These are phyloP conservation scores for Ascochyta koolunga DNA, from an alignment of 2,329 filamentous ascomycete species.

Conservation along the genomic window DNA sequence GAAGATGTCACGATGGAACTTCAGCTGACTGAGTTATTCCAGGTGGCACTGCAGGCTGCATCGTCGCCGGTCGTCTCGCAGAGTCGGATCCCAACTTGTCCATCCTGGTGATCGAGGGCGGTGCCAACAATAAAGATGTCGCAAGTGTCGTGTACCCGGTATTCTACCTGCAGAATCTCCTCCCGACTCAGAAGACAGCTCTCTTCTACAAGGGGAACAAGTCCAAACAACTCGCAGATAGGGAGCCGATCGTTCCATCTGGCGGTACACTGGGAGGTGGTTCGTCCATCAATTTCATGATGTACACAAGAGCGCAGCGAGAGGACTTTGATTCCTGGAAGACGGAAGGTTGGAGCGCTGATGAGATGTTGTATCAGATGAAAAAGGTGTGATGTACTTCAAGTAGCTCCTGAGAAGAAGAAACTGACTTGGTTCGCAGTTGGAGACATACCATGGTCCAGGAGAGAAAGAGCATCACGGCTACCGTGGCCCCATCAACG, in stretches of 20 bases:
- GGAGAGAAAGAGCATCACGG: slow-evolving; percentile 58
- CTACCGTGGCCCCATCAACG: slow-evolving; percentile 59
- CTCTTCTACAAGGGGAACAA: slow-evolving; percentile 60
- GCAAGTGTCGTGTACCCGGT: slow-evolving; percentile 60
- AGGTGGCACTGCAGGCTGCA: slow-evolving; percentile 50
- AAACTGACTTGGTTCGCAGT: slow-evolving; percentile 29
- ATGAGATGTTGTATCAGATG: slow-evolving; percentile 60
- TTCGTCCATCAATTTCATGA: slow-evolving; percentile 50
- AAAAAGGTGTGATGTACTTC: slow-evolving; percentile 53
- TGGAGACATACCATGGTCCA: slow-evolving; percentile 63
- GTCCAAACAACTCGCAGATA: slow-evolving; percentile 53
- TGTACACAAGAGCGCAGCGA: slow-evolving; percentile 54
- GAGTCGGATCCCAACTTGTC: slow-evolving; percentile 57
- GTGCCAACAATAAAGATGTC: slow-evolving; percentile 59
- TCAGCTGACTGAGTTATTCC: background rate
- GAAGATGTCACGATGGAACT: background rate
- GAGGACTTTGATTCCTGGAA: slow-evolving; percentile 61
- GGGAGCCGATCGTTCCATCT: slow-evolving; percentile 52
- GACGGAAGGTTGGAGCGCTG: slow-evolving; percentile 57
- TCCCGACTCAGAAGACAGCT: slow-evolving; percentile 57
- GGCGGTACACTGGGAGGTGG: slow-evolving; percentile 67
- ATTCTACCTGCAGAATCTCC: slow-evolving; percentile 56
- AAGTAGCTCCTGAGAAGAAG: background rate
- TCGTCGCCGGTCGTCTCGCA: slow-evolving; percentile 57
- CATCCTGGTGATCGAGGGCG: slow-evolving; percentile 61